Conservation (phyloP, 2,329 filamentous ascomycete genomes). For the Penicillium janthinellum region DNA sequence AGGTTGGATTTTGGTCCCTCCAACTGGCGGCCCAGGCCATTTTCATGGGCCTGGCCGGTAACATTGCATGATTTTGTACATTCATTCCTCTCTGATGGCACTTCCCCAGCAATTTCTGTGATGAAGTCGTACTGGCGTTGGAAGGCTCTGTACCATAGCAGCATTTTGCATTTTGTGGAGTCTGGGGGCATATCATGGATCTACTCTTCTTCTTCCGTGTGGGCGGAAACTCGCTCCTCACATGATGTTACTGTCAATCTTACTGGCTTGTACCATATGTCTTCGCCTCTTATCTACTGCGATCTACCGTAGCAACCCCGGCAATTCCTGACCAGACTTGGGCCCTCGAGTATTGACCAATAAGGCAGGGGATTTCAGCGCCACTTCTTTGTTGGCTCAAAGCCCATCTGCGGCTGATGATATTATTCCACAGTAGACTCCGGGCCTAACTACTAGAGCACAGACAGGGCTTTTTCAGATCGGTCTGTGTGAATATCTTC, state of each 20-base stretch:
- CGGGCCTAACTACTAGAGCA: not conserved
- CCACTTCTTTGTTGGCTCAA: too few relatives aligned
- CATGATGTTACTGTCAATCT: not conserved
- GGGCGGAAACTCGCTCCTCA: conserved; percentile 5
- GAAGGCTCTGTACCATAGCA: conserved; percentile 50
- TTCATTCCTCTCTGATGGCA: conserved; percentile 12
- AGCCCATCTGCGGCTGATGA: not conserved
- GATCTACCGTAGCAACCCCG: not conserved
- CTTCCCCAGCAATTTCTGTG: conserved; percentile 1
- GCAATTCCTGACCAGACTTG: not conserved
- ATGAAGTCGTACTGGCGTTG: conserved; percentile 42
- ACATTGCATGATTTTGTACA: conserved; percentile 55
- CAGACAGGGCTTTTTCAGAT: not conserved
- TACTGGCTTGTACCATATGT: not conserved
- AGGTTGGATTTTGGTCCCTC: conserved; percentile 95
- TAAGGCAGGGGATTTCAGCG: not conserved
- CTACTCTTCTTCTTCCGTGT: not conserved
- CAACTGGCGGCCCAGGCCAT: conserved; percentile 90
- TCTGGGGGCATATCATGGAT: conserved; percentile 13
- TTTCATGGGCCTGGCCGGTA: conserved; percentile 92
- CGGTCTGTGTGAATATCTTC: not conserved
- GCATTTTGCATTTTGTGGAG: conserved; percentile 32
- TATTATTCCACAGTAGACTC: not conserved
- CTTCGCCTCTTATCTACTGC: not conserved
- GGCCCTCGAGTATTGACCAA: not conserved